A percentile compares a stretch with the other conserved stretches of the same genome.
These are phyloP conservation scores for Solanum peruvianum DNA, from an alignment of 257 asterid species.

Conservation along the genomic window DNA sequence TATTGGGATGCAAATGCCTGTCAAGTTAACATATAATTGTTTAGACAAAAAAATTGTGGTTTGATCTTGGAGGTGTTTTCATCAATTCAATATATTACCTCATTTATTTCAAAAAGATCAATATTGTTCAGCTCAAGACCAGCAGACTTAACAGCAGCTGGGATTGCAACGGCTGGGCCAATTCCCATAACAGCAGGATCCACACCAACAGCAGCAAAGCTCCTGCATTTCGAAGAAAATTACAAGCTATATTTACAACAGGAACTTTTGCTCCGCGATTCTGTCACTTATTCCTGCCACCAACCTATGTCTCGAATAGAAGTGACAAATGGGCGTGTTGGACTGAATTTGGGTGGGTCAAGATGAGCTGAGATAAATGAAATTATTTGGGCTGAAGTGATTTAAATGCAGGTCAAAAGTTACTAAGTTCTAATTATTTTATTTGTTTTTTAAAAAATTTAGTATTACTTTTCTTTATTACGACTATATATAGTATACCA, in stretches of 20 bases:
- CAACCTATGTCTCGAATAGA: too few species aligned
- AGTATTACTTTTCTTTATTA: too few species aligned
- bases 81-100: conserved; percentile 30
- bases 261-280: not conserved
- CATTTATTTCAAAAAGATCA: conserved; percentile 78
- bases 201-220: conserved; percentile 89
- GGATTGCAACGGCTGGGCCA: conserved; percentile 93
- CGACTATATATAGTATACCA: too few species aligned
- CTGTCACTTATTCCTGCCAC: too few species aligned
- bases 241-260: not conserved
- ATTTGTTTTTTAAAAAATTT: too few species aligned
- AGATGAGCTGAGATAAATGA: too few species aligned
- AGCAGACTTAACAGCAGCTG: conserved; percentile 86
- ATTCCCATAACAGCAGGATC: conserved; percentile 96
- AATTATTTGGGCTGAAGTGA: too few species aligned
- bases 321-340: too few species aligned
- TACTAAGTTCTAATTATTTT: too few species aligned
- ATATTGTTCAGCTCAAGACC: conserved; percentile 58
- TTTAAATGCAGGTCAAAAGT: too few species aligned
- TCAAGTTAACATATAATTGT: not conserved
- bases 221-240: conserved; percentile 28
- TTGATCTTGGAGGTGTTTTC: not conserved
- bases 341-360: too few species aligned
- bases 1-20: conserved; percentile 96
- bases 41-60: not conserved